These are phyloP conservation scores for Zasmidium citrigriseum DNA, from an alignment of 2,329 filamentous ascomycete species.

Conservation along the genomic window DNA sequence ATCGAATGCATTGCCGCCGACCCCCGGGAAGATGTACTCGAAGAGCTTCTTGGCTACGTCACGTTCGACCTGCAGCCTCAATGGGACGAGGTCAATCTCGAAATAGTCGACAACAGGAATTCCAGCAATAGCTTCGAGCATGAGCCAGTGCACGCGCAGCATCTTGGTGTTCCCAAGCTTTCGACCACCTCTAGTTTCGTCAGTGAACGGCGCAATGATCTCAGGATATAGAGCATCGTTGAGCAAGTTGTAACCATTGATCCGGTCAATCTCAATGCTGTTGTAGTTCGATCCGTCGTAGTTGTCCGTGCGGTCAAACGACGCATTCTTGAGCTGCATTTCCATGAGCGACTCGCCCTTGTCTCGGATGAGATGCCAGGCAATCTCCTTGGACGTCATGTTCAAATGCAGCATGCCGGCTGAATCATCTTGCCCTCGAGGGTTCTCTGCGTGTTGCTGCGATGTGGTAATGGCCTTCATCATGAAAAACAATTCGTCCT, in stretches of 20 bases:
- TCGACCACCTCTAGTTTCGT: constrained; percentile 57
- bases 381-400: constrained; percentile 90
- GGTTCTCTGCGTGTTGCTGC: constrained; percentile 80
- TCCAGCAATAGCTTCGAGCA: constrained; percentile 95
- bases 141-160: constrained; percentile 94
- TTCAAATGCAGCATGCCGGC: constrained; percentile 87
- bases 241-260: constrained; percentile 86
- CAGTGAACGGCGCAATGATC: constrained; percentile 88
- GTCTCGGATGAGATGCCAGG: constrained; percentile 93
- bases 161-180: constrained; percentile 75
- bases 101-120: constrained; percentile 98
- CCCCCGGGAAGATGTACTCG: constrained; percentile 94
- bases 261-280: constrained; percentile 80
- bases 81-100: constrained; percentile 87
- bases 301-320: constrained; percentile 95
- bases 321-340: constrained; percentile 84
- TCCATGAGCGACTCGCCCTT: constrained; percentile 79
- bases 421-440: constrained; percentile 62
- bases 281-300: constrained; percentile 97
- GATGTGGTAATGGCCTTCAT: constrained; percentile 99
- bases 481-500: constrained; percentile 98
- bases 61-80: constrained; percentile 90
- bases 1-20: constrained; percentile 55
- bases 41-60: constrained; percentile 92
- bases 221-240: constrained; percentile 91